Percentiles rank a stretch among this genome's conserved stretches.
phyloP scores from a whole-genome alignment of 768 basidiomycete genomes.

The Dioszegia hungarica region DNA sequence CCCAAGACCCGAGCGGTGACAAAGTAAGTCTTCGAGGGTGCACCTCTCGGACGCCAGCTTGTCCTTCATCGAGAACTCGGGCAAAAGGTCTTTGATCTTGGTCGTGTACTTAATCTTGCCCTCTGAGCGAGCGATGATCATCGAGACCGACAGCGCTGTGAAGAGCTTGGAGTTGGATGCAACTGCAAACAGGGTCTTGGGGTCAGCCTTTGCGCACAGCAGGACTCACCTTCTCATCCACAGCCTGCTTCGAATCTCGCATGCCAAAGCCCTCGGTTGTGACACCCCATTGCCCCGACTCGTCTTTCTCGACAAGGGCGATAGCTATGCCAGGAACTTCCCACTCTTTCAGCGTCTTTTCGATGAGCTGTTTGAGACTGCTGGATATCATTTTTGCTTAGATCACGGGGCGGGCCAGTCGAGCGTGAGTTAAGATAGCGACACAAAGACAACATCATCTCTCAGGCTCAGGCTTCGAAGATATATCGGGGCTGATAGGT shows the following conservation, averaged over 20 bases:
- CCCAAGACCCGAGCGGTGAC: slow-evolving; percentile 8
- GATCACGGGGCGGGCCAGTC: too few relatives aligned
- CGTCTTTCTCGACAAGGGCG: not conserved
- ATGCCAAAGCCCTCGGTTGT: not conserved
- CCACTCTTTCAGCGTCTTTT: not conserved
- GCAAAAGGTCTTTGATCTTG: slow-evolving; percentile 36
- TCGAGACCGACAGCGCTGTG: slow-evolving; percentile 22
- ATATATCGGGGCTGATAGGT: too few relatives aligned
- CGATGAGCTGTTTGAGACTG: not conserved
- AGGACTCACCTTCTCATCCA: not conserved
- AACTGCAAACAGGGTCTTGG: slow-evolving; percentile 19
- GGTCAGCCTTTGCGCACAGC: not conserved
- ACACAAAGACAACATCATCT: too few relatives aligned
- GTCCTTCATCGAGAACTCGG: slow-evolving; percentile 34
- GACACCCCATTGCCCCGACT: not conserved
- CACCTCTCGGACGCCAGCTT: slow-evolving; percentile 22
- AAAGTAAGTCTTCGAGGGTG: slow-evolving; percentile 27
- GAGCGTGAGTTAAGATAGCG: too few relatives aligned
- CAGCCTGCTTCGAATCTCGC: not conserved
- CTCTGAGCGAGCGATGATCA: slow-evolving; percentile 22
- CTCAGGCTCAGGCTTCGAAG: too few relatives aligned
- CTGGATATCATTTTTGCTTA: not conserved
- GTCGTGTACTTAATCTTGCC: slow-evolving; percentile 21
- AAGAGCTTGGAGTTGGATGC: slow-evolving; percentile 46
- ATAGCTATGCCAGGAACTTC: not conserved